phyloP scores from a whole-genome alignment of 164 flowering plant genomes.

The Houttuynia cordata region DNA sequence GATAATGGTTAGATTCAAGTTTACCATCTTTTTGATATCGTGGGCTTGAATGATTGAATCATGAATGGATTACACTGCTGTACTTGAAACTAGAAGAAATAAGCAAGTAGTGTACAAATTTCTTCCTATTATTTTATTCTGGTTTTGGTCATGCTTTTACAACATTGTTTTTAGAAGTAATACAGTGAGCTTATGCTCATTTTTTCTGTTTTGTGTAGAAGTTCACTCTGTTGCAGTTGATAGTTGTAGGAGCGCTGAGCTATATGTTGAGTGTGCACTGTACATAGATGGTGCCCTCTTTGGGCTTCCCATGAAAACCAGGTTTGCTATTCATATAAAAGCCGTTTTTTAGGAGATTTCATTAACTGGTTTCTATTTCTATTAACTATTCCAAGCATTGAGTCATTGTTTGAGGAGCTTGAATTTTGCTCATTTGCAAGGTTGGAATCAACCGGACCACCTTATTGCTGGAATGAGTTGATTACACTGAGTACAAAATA shows the following conservation, averaged over 20 bases:
- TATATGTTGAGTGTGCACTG: conserved; percentile 74
- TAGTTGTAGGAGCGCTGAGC: conserved; percentile 55
- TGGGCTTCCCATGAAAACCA: conserved; percentile 85
- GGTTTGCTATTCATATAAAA: conserved; percentile 26
- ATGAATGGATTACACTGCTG: too few species aligned
- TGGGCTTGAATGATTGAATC: too few species aligned
- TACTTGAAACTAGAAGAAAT: too few species aligned
- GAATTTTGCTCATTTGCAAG: conserved; percentile 19
- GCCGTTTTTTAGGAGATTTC: too few species aligned
- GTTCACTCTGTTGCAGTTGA: conserved; percentile 29
- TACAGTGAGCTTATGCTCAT: background rate
- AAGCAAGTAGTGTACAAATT: too few species aligned
- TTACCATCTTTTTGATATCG: too few species aligned
- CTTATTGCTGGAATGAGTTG: conserved; percentile 88
- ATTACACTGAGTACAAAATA: conserved; percentile 86
- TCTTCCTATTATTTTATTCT: too few species aligned
- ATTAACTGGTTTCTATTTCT: background rate
- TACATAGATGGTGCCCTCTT: conserved; percentile 87
- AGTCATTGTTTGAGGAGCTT: background rate
- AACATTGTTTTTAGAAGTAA: background rate
- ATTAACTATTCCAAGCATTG: background rate
- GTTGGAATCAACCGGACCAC: conserved; percentile 66
- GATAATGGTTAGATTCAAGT: too few species aligned
- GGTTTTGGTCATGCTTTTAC: background rate
- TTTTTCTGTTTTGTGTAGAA: conserved; percentile 15